Conservation (phyloP, 352 stramenopile genomes). For the Phytophthora meadii region DNA sequence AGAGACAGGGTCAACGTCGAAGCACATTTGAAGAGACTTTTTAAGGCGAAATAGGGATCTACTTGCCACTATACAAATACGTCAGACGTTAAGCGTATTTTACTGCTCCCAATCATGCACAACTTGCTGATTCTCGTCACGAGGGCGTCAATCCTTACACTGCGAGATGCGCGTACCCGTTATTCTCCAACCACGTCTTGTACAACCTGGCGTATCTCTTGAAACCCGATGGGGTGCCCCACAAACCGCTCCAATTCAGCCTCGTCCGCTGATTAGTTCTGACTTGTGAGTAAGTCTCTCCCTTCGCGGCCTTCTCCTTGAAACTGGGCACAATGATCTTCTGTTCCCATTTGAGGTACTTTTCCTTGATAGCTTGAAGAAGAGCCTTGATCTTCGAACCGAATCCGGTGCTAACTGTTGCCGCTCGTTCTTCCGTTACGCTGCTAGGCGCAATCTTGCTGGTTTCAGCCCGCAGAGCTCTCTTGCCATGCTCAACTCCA, state of each 20-base stretch:
- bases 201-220: constrained; percentile 3
- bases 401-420: no score
- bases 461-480: neutral
- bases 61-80: neutral
- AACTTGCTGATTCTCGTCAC: neutral
- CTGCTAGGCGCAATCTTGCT: neutral
- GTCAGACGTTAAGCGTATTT: neutral
- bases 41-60: neutral
- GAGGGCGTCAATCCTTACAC: neutral
- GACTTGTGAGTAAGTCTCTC: neutral
- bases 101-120: neutral
- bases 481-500: neutral
- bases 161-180: neutral
- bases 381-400: neutral
- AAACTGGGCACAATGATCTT: neutral
- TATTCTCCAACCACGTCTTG: neutral
- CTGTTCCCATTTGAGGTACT: neutral
- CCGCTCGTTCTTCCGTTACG: neutral
- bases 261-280: neutral
- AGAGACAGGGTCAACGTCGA: neutral
- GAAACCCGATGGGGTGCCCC: constrained; percentile 1
- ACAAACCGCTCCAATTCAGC: neutral
- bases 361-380: neutral
- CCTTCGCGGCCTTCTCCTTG: neutral
- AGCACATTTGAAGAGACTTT: no score